phyloP scores from a whole-genome alignment of 495 filamentous ascomycete genomes.

The Antarctomyces pellizariae region DNA sequence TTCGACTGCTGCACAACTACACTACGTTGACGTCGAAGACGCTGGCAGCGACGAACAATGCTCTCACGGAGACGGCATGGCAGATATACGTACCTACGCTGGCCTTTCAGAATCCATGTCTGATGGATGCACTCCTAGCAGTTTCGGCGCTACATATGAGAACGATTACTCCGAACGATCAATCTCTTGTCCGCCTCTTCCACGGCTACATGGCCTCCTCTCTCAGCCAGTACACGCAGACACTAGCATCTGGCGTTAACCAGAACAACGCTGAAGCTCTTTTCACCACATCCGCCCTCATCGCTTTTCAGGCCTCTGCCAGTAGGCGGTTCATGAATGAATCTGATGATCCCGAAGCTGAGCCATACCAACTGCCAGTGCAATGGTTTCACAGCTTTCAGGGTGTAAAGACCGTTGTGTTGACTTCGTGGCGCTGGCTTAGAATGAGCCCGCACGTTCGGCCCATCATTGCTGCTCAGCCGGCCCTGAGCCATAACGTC shows the following conservation, averaged over 20 bases:
- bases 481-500: constrained; percentile 24
- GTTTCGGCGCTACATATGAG: constrained; percentile 32
- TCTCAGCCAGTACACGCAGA: constrained; percentile 25
- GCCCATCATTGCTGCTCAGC: constrained; percentile 30
- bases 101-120: constrained; percentile 26
- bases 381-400: constrained; percentile 36
- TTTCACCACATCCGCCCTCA: constrained; percentile 28
- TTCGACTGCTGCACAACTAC: constrained; percentile 30
- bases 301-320: constrained; percentile 32
- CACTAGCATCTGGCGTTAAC: constrained; percentile 23
- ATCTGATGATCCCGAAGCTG: constrained; percentile 12
- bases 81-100: constrained; percentile 27
- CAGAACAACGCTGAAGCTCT: constrained; percentile 28
- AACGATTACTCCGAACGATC: constrained; percentile 22
- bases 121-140: constrained; percentile 30
- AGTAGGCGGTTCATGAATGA: constrained; percentile 27
- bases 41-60: constrained; percentile 19
- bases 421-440: constrained; percentile 20
- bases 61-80: constrained; percentile 26
- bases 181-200: constrained; percentile 25
- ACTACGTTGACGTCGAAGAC: constrained; percentile 28
- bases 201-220: constrained; percentile 34
- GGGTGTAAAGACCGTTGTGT: constrained; percentile 25
- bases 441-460: constrained; percentile 23
- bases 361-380: constrained; percentile 22